Base-by-base conservation (phyloP, 1,139 yeast species). In the Magnusiomyces magnusii region DNA sequence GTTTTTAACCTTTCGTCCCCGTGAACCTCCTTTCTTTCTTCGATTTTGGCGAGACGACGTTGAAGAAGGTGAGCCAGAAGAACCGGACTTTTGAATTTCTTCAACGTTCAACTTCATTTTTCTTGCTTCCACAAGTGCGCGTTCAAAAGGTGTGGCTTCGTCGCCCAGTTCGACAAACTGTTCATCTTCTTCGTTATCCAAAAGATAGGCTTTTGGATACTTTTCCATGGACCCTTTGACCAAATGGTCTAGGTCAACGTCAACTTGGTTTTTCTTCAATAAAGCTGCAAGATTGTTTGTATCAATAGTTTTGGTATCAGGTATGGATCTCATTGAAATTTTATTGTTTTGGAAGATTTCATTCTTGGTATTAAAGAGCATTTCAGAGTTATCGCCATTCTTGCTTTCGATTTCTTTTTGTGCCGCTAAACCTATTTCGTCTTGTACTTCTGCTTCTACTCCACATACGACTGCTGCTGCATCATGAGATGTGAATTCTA, bases 391-490 rank as follows among this genome's bases (percentile, higher is more conserved):
- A n/a, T n/a, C n/a, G n/a, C 17, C 44, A 39, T 50, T 31, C 41
- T 42, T 44, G 28, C 55, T 58, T 19, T 39, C 42, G n/a, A 51
- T 54, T 39, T 73, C 76, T 55, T 72, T 70, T 23, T 82, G 64
- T 42, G 83, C 78, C 3, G 74, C 74, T 59, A 60, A 56, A 3
- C 65, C 67, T 44, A 77, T 79, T 23, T 79, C 79, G 64, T 85
- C 88, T 67, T 85, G 91, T 60, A 82, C 84, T 21, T 75, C 77
- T 39, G 85, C 68, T 0, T 83, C 76, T 47, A 78, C 80, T 28
- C 92, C 93, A 70, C 93, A 87, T 49, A 76, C 78, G 60, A 84
- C 72, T 0, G 92, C 91, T 0, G 95, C 92, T 15, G 86, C 81
- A 64, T 86, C 92, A 67, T 86, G 93, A 7, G 87, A 83, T 3